Evolutionary conservation across 1,284 basidiomycete genomes (phyloP).

Genomic region (Hypsizygus ulmarius): DNA sequence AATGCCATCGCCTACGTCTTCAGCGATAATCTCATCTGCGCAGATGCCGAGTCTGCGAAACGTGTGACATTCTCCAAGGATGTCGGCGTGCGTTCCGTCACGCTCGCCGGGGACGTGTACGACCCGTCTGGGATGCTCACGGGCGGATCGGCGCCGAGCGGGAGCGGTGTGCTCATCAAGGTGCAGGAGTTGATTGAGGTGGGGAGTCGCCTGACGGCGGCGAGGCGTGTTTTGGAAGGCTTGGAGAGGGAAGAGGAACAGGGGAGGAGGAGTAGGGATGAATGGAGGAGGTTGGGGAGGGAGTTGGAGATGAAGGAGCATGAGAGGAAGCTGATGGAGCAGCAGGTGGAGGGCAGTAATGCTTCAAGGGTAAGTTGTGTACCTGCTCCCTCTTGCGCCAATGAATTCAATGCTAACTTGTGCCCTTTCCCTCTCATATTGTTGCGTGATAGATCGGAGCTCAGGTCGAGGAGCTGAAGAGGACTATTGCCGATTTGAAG

Average conservation of each 20-base stretch:
- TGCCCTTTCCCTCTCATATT: not conserved
- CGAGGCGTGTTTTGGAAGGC: slow-evolving; percentile 48
- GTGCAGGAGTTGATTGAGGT: slow-evolving; percentile 82
- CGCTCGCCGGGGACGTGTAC: slow-evolving; percentile 94
- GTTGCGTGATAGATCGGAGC: slow-evolving; percentile 59
- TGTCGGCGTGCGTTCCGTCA: slow-evolving; percentile 82
- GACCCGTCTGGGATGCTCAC: slow-evolving; percentile 94
- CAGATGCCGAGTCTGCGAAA: slow-evolving; percentile 87
- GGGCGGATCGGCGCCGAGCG: slow-evolving; percentile 84
- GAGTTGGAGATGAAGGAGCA: slow-evolving; percentile 91
- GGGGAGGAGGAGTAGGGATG: slow-evolving; percentile 57
- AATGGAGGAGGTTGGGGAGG: slow-evolving; percentile 65
- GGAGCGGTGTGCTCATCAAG: slow-evolving; percentile 76
- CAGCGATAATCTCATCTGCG: slow-evolving; percentile 90
- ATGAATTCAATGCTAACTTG: not conserved
- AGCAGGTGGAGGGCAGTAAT: slow-evolving; percentile 87
- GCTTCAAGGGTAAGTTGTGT: slow-evolving; percentile 69
- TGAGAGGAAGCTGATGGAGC: slow-evolving; percentile 79
- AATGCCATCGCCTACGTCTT: slow-evolving; percentile 95
- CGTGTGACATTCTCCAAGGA: slow-evolving; percentile 79
- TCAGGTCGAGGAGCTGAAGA: slow-evolving; percentile 77
- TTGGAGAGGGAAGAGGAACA: slow-evolving; percentile 60
- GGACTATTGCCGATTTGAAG: slow-evolving; percentile 67
- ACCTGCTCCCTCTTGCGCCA: not conserved
- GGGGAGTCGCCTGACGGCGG: slow-evolving; percentile 51